Evolutionary conservation across 148 eudicot species (phyloP).

Genomic region (Salicornia ramosissima): DNA sequence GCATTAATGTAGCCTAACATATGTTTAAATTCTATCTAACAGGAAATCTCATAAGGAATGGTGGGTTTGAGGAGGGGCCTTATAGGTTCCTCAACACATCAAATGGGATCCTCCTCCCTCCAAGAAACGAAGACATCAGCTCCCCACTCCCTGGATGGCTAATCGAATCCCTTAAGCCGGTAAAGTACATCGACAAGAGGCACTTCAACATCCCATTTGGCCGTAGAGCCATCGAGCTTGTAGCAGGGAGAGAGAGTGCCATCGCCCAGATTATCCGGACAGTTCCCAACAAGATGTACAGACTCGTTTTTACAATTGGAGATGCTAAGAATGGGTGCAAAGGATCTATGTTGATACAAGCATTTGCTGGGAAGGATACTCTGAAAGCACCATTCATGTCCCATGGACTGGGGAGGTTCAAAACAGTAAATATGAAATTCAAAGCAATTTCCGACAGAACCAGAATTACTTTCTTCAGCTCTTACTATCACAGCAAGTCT

Average conservation of each 20-base stretch:
- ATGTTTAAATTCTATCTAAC: not conserved
- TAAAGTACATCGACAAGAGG: slow-evolving; percentile 62
- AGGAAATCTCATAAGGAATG: slow-evolving; percentile 66
- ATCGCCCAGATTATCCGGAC: slow-evolving; percentile 69
- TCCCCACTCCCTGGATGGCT: slow-evolving; percentile 94
- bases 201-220: slow-evolving; percentile 78
- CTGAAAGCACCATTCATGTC: slow-evolving; percentile 59
- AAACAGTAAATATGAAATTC: slow-evolving; percentile 43
- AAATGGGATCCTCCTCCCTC: slow-evolving; percentile 75
- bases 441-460: slow-evolving; percentile 43
- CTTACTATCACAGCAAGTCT: slow-evolving; percentile 57
- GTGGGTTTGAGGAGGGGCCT: slow-evolving; percentile 81
- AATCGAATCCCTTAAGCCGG: slow-evolving; percentile 74
- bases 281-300: slow-evolving; percentile 46
- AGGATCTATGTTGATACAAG: slow-evolving; percentile 83
- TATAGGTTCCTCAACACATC: slow-evolving; percentile 52
- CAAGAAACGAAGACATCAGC: slow-evolving; percentile 52
- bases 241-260: slow-evolving; percentile 85
- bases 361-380: slow-evolving; percentile 64
- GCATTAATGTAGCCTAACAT: not conserved
- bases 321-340: slow-evolving; percentile 75
- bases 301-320: slow-evolving; percentile 49
- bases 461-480: slow-evolving; percentile 68
- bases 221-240: slow-evolving; percentile 55
- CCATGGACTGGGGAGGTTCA: slow-evolving; percentile 44